A percentile compares a stretch with the other conserved stretches of the same genome.
These are phyloP conservation scores for Ceriops decandra DNA, from an alignment of 345 rosid genomes.

Conservation along the genomic window DNA sequence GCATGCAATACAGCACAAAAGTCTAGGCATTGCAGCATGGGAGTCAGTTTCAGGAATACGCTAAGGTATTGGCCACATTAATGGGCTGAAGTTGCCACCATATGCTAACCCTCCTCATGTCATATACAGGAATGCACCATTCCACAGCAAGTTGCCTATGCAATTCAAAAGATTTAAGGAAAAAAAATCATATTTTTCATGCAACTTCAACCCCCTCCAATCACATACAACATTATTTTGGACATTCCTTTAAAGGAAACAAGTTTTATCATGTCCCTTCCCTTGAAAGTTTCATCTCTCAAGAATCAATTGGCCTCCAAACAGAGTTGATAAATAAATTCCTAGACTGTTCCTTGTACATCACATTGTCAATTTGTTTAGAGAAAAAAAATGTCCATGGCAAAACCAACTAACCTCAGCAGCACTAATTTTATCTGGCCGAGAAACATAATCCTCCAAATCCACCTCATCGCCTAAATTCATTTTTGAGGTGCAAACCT, in stretches of 20 bases:
- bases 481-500: conserved; percentile 99
- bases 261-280: too few species aligned
- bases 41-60: background rate
- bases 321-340: too few species aligned
- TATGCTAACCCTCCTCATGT: background rate
- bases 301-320: too few species aligned
- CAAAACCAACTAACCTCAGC: conserved; percentile 73
- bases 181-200: too few species aligned
- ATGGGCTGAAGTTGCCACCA: background rate
- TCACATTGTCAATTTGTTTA: background rate
- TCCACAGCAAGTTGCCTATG: background rate
- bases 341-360: too few species aligned
- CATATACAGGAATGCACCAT: background rate
- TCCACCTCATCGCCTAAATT: conserved; percentile 95
- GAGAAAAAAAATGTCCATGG: conserved; percentile 2
- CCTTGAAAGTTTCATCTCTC: too few species aligned
- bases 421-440: conserved; percentile 99
- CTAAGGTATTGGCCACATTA: background rate
- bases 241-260: too few species aligned
- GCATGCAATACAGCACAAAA: background rate
- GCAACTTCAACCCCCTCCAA: too few species aligned
- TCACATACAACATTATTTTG: too few species aligned
- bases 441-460: conserved; percentile 96
- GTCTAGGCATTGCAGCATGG: background rate
- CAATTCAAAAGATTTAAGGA: too few species aligned